Conservation (phyloP, 257 asterid genomes). For the Solanum phureja region DNA sequence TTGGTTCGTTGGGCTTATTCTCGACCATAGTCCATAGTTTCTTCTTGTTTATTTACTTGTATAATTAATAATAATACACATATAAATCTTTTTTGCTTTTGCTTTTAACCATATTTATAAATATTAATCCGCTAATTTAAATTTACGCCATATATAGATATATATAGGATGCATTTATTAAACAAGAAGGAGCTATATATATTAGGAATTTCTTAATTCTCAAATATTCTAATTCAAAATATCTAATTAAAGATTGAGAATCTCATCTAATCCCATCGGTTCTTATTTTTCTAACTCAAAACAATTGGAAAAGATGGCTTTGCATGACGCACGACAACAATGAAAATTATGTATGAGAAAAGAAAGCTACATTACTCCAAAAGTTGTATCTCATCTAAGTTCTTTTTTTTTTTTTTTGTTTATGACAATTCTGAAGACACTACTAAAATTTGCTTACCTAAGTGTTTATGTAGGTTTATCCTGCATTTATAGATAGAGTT, state of each 20-base stretch:
- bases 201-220: neutral
- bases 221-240: neutral
- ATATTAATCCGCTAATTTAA: neutral
- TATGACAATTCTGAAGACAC: neutral
- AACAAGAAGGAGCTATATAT: neutral
- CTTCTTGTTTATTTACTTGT: too few species aligned
- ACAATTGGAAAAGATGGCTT: neutral
- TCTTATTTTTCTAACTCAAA: neutral
- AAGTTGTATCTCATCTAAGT: neutral
- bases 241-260: neutral
- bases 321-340: neutral
- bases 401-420: too few species aligned
- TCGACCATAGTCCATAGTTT: too few species aligned
- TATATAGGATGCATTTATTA: neutral
- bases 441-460: too few species aligned
- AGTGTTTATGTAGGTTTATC: too few species aligned
- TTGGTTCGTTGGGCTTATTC: too few species aligned
- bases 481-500: too few species aligned
- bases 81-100: too few species aligned
- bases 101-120: neutral
- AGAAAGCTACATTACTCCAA: neutral
- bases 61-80: too few species aligned
- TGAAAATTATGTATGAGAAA: neutral
- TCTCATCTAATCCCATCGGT: neutral
- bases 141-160: neutral